phyloP scores from a whole-genome alignment of 441 rosid genomes.

The Hura crepitans region DNA sequence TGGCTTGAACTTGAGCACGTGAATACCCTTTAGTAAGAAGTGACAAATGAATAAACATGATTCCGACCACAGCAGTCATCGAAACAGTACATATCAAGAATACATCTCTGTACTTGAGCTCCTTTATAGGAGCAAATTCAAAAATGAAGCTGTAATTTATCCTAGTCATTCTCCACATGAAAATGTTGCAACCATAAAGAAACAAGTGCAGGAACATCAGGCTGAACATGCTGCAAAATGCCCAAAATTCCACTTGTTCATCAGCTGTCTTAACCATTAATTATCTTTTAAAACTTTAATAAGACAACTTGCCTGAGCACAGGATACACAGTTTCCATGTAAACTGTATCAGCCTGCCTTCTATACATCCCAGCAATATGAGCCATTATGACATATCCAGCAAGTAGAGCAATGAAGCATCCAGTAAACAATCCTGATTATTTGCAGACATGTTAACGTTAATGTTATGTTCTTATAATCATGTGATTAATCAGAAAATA shows the following conservation, averaged over 20 bases:
- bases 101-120: conserved; percentile 84
- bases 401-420: conserved; percentile 79
- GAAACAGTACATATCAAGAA: conserved; percentile 79
- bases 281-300: neutral
- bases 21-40: conserved; percentile 69
- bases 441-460: conserved; percentile 10
- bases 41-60: conserved; percentile 73
- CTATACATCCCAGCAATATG: conserved; percentile 78
- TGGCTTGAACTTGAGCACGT: conserved; percentile 67
- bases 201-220: conserved; percentile 79
- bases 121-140: conserved; percentile 70
- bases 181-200: conserved; percentile 91
- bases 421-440: conserved; percentile 84
- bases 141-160: conserved; percentile 89
- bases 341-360: conserved; percentile 53
- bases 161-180: conserved; percentile 86
- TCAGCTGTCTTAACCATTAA: neutral
- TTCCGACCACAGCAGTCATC: conserved; percentile 73
- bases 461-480: too few species aligned
- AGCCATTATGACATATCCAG: conserved; percentile 82
- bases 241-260: conserved; percentile 22
- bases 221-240: conserved; percentile 83
- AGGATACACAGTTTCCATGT: conserved; percentile 95
- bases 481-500: too few species aligned
- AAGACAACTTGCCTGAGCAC: conserved; percentile 71